Evolutionary conservation across 1,284 basidiomycete genomes (phyloP).

Genomic region (Tausonia pullulans): DNA sequence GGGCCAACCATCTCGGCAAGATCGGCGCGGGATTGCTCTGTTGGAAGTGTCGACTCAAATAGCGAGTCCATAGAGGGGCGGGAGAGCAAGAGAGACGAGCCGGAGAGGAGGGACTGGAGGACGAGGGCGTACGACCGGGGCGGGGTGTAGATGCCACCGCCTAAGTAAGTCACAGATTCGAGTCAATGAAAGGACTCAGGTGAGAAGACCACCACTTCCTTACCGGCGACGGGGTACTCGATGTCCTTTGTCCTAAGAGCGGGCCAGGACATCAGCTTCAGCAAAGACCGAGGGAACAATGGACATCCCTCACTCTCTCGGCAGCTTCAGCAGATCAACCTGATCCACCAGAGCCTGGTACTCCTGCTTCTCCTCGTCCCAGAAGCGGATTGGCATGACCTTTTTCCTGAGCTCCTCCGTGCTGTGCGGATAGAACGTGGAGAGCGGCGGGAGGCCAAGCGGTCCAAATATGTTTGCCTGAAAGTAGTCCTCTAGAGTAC

Average conservation of each 20-base stretch:
- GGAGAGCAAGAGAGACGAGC: background rate
- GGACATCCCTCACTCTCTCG: background rate
- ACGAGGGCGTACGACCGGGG: background rate
- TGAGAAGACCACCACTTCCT: no score
- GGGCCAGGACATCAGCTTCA: background rate
- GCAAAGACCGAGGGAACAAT: background rate
- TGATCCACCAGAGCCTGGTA: background rate
- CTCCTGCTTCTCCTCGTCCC: background rate
- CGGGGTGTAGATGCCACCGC: conserved; percentile 1
- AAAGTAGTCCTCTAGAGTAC: background rate
- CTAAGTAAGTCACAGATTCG: no score
- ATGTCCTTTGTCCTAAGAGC: background rate
- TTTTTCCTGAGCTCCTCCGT: background rate
- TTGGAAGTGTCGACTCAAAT: background rate
- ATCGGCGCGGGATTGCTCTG: background rate
- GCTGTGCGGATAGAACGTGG: background rate
- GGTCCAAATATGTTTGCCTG: background rate
- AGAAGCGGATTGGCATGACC: background rate
- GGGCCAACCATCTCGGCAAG: background rate
- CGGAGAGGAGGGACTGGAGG: background rate
- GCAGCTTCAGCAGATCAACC: background rate
- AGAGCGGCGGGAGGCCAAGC: background rate
- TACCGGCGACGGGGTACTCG: background rate
- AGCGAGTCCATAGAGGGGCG: background rate
- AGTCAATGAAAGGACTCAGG: no score